phyloP scores from a whole-genome alignment of 305 asterid genomes.

The Withania somnifera region DNA sequence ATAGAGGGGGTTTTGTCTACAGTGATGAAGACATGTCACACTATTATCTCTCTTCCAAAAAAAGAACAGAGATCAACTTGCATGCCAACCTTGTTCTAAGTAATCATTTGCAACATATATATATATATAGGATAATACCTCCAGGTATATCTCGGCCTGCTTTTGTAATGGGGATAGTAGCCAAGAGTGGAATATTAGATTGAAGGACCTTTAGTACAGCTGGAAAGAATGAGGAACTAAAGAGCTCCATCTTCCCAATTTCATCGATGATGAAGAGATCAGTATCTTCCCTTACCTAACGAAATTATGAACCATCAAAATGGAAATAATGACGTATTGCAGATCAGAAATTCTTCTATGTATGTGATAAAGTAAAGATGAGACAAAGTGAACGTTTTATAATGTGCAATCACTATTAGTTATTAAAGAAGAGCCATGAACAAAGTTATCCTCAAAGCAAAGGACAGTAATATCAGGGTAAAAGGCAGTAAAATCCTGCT shows the following conservation, averaged over 20 bases:
- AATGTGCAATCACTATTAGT: neutral
- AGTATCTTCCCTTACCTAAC: slow-evolving; percentile 65
- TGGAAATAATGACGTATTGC: neutral
- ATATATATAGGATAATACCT: slow-evolving; percentile 30
- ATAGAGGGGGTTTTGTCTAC: neutral
- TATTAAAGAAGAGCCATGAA: neutral
- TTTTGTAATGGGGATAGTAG: slow-evolving; percentile 63
- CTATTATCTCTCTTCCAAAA: neutral
- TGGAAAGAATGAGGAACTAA: slow-evolving; percentile 75
- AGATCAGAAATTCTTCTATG: neutral
- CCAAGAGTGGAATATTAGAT: slow-evolving; percentile 75
- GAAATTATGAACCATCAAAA: neutral
- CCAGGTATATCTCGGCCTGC: slow-evolving; percentile 74
- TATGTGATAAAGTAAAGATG: neutral
- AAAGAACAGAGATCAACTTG: neutral
- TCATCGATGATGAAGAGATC: slow-evolving; percentile 75
- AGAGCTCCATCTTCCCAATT: slow-evolving; percentile 89
- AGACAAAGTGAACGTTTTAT: neutral
- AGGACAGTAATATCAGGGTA: neutral
- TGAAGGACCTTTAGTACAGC: slow-evolving; percentile 66
- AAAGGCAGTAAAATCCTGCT: neutral
- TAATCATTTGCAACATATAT: slow-evolving; percentile 1
- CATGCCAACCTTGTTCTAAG: neutral
- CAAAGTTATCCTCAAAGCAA: neutral
- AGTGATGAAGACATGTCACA: neutral